Conservation (phyloP, 2,329 filamentous ascomycete species). For the Lasiodiplodia theobromae region DNA sequence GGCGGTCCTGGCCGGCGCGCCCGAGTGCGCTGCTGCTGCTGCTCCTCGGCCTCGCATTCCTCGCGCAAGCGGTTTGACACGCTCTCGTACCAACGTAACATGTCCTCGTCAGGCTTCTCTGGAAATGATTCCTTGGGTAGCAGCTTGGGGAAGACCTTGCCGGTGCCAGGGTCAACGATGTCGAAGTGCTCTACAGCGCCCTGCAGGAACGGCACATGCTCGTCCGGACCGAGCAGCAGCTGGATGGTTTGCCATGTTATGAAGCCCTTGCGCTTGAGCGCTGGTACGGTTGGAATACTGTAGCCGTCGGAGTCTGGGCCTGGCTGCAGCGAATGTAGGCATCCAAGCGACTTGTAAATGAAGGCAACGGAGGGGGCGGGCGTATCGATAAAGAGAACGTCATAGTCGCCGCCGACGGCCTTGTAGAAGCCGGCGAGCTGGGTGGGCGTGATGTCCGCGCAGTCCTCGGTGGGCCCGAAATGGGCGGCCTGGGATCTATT, state of each 20-base stretch:
- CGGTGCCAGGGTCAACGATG: constrained; percentile 74
- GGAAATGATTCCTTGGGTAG: constrained; percentile 76
- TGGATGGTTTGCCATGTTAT: constrained; percentile 95
- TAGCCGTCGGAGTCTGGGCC: constrained; percentile 70
- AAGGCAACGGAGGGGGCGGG: constrained; percentile 80
- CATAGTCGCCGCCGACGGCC: constrained; percentile 55
- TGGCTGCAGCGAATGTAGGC: constrained; percentile 85
- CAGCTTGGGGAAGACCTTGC: constrained; percentile 63
- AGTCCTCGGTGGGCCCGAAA: constrained; percentile 53
- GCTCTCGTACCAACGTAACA: constrained; percentile 83
- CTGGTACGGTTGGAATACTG: constrained; percentile 77
- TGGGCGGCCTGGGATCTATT: constrained; percentile 44
- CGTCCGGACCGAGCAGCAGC: constrained; percentile 83
- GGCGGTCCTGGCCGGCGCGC: constrained; percentile 37
- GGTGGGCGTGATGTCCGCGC: constrained; percentile 55
- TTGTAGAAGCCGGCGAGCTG: constrained; percentile 59
- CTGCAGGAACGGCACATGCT: constrained; percentile 85
- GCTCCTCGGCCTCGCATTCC: constrained; percentile 61
- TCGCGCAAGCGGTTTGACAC: constrained; percentile 75
- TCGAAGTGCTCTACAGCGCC: constrained; percentile 79
- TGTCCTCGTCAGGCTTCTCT: constrained; percentile 74
- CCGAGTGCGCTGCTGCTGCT: constrained; percentile 32
- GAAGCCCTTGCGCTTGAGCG: constrained; percentile 83
- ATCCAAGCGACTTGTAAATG: constrained; percentile 91
- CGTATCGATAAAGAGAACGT: constrained; percentile 76